Base-by-base conservation (phyloP, 2,329 filamentous ascomycete genomes). In the Calonectria hongkongensis region DNA sequence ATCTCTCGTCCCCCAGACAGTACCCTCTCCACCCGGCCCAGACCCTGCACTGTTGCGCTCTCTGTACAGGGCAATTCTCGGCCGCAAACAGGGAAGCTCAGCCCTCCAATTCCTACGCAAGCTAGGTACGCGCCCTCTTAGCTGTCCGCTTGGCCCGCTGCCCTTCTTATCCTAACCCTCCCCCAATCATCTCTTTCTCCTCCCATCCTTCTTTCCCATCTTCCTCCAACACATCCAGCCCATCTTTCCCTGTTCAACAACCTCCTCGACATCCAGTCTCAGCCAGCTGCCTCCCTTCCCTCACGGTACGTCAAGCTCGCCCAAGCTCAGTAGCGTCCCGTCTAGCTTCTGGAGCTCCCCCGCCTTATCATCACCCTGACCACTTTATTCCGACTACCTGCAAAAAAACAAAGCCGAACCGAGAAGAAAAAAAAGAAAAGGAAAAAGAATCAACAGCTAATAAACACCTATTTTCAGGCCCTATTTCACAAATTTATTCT, bases 381-480 rank as follows among this genome's bases (percentile, higher is more conserved):
- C 66, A 72, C 48, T 33, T 65, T 68, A 51, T 56, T 63, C 45
- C 50, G 62, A 60, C 63, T 33, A 56, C 66, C 50, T 50, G 27
- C 63, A 27, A 45, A 33, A 33, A 28, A 16, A 41, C 54, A 21
- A 27, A 56, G 30, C 56, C 65, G 33, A 36, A 58, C 13, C n/a
- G 10, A 36, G 36, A n/a, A 10, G 7, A 21, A 56, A 21, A 36
- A 4, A 13, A 15, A 21, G 21, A 21, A 36, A 12, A n/a, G 1
- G 3, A 58, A 21, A 41, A 56, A 41, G 62, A 18, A 21, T 7
- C 21, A 45, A 36, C 21, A 73, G 73, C 78, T 79, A 66, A 78
- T 71, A 48, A 47, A 51, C 41, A 36, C 2, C 18, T 18, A n/a
- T 66, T 51, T 47, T 6, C 16, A 79, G 75, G 71, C 39, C 45